These are phyloP conservation scores for Naganishia cerealis DNA, from an alignment of 1,284 basidiomycete genomes.

Conservation along the genomic window DNA sequence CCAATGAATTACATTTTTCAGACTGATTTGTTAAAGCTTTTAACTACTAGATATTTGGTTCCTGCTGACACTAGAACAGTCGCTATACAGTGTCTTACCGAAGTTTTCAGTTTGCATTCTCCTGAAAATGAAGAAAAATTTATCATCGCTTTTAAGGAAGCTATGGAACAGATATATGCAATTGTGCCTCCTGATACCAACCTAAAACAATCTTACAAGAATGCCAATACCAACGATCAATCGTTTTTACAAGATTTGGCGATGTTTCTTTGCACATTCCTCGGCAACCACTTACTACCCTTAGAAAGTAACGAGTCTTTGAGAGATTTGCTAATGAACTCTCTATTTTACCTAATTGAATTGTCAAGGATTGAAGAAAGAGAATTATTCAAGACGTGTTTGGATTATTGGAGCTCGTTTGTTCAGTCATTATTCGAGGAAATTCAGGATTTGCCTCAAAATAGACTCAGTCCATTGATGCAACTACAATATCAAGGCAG, in stretches of 20 bases:
- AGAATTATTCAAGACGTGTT: conserved; percentile 98
- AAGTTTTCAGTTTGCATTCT: conserved; percentile 90
- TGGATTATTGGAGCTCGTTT: conserved; percentile 93
- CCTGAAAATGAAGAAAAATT: conserved; percentile 99
- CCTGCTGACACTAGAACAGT: conserved; percentile 96
- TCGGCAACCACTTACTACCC: conserved; percentile 83
- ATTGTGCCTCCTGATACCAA: no score
- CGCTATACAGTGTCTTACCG: conserved; percentile 93
- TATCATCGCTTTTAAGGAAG: conserved; percentile 94
- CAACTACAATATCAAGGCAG: no score
- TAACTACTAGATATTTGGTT: conserved; percentile 91
- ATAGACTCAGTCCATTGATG: conserved; percentile 74
- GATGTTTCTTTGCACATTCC: conserved; percentile 94
- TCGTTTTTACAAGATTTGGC: conserved; percentile 96
- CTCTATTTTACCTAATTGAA: conserved; percentile 98
- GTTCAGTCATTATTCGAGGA: conserved; percentile 13
- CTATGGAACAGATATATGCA: conserved; percentile 83
- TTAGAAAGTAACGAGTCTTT: conserved; percentile 89
- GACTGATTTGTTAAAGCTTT: conserved; percentile 92
- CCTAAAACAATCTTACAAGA: conserved; percentile 91
- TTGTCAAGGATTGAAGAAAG: conserved; percentile 97
- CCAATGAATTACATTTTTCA: conserved; percentile 99
- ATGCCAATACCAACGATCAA: conserved; percentile 88
- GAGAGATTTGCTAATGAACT: conserved; percentile 91
- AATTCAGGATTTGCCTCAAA: neutral